Evolutionary conservation across 73 alveolate species (phyloP).

Genomic region (Stentor roeselii): DNA sequence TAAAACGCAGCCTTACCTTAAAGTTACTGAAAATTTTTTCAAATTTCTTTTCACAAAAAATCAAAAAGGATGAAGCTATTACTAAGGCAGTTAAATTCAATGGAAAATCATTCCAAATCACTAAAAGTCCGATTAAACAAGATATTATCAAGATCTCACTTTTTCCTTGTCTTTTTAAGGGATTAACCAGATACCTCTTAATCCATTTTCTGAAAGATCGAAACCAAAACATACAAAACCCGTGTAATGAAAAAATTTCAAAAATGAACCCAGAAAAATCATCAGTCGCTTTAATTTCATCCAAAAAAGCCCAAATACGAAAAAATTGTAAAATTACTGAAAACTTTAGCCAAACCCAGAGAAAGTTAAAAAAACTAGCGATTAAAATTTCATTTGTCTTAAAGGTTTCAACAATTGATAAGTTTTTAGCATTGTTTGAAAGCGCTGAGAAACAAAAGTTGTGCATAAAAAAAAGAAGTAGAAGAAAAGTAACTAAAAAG

Average conservation of each 20-base stretch:
- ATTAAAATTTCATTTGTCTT: background rate
- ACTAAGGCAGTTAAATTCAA: constrained; percentile 64
- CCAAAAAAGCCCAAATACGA: constrained; percentile 33
- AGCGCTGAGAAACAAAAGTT: constrained; percentile 4
- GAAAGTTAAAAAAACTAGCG: background rate
- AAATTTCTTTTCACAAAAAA: too few relatives aligned
- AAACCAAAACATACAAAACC: constrained; percentile 93
- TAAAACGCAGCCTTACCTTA: too few relatives aligned
- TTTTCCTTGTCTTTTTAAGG: constrained; percentile 76
- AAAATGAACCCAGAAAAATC: constrained; percentile 38
- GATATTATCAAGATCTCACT: constrained; percentile 70
- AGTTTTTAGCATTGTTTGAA: constrained; percentile 23
- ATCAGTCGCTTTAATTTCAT: constrained; percentile 39
- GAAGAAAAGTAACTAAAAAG: background rate
- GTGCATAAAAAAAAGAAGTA: background rate
- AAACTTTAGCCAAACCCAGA: constrained; percentile 63
- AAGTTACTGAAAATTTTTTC: too few relatives aligned
- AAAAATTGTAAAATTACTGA: constrained; percentile 23
- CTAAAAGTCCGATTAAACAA: constrained; percentile 79
- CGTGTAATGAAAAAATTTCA: constrained; percentile 35
- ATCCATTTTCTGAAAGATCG: constrained; percentile 85
- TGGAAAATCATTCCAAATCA: constrained; percentile 84
- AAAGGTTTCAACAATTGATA: background rate
- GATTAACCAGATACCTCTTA: constrained; percentile 79
- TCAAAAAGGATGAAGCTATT: too few relatives aligned